Evolutionary conservation across 306 rosid genomes (phyloP).

Genomic region (Ochetophila trinervis): DNA sequence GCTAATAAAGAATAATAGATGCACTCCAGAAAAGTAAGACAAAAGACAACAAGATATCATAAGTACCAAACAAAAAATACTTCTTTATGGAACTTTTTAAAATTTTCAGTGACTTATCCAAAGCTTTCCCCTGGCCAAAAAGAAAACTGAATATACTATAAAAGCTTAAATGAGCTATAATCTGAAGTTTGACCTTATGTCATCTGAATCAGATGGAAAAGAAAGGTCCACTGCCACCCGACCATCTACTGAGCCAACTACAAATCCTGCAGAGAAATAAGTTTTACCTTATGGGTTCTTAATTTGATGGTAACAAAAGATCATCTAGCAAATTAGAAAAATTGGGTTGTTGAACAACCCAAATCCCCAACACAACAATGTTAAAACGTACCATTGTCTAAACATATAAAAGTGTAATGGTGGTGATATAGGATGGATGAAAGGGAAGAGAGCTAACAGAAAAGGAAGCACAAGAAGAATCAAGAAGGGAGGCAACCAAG

Average conservation of each 20-base stretch:
- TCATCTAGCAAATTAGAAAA: too few relatives aligned
- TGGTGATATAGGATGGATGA: too few relatives aligned
- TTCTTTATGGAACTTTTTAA: constrained; percentile 5
- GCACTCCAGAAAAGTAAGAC: neutral
- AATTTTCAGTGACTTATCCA: constrained; percentile 13
- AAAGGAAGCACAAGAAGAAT: too few relatives aligned
- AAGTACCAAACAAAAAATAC: too few relatives aligned
- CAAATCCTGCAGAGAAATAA: constrained; percentile 59
- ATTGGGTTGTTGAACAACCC: too few relatives aligned
- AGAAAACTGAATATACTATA: neutral
- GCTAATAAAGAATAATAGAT: neutral
- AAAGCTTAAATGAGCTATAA: constrained; percentile 6
- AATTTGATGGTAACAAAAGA: too few relatives aligned
- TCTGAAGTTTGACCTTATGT: constrained; percentile 52
- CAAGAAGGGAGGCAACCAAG: too few relatives aligned
- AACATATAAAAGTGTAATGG: too few relatives aligned
- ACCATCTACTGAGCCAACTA: constrained; percentile 91
- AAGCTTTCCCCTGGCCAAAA: constrained; percentile 1
- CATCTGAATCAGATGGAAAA: constrained; percentile 44
- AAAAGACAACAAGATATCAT: neutral
- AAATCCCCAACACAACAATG: neutral
- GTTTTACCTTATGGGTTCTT: constrained; percentile 15
- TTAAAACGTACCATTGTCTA: too few relatives aligned
- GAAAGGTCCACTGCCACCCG: constrained; percentile 70
- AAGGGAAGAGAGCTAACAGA: too few relatives aligned